Conservation (phyloP, 2,329 filamentous ascomycete genomes). For the Cercospora nicotianae region DNA sequence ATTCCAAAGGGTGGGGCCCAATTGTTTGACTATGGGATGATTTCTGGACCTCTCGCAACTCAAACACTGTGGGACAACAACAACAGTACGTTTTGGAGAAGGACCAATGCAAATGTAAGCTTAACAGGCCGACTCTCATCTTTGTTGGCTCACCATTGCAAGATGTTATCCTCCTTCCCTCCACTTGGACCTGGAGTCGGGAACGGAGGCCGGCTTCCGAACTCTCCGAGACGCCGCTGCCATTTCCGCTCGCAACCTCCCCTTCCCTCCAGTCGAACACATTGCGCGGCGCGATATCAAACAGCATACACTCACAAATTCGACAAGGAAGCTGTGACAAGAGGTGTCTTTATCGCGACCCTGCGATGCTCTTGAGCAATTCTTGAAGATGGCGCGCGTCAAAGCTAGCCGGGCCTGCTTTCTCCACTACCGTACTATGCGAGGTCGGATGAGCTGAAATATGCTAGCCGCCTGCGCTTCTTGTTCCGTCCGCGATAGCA, state of each 20-base stretch:
- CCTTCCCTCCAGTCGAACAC: background rate
- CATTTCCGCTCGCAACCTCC: background rate
- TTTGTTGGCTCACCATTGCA: background rate
- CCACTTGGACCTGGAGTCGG: background rate
- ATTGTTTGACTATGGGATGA: background rate
- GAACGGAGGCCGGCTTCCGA: background rate
- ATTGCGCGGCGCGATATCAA: background rate
- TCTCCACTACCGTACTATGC: background rate
- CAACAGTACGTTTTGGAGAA: background rate
- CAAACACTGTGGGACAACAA: background rate
- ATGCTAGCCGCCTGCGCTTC: background rate
- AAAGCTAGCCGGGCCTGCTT: background rate
- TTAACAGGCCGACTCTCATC: background rate
- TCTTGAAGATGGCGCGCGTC: background rate
- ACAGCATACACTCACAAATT: background rate
- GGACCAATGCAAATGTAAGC: background rate
- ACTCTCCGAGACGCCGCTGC: background rate
- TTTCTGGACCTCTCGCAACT: background rate
- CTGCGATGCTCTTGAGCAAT: background rate
- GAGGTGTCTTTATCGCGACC: background rate
- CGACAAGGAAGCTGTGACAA: background rate
- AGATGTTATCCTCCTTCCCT: background rate
- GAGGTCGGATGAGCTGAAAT: background rate
- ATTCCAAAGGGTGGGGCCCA: background rate
- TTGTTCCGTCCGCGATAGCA: background rate